A percentile compares a stretch with the other conserved stretches of the same genome.
Conservation (phyloP, 345 rosid species). For the Eutrema japonicum region DNA sequence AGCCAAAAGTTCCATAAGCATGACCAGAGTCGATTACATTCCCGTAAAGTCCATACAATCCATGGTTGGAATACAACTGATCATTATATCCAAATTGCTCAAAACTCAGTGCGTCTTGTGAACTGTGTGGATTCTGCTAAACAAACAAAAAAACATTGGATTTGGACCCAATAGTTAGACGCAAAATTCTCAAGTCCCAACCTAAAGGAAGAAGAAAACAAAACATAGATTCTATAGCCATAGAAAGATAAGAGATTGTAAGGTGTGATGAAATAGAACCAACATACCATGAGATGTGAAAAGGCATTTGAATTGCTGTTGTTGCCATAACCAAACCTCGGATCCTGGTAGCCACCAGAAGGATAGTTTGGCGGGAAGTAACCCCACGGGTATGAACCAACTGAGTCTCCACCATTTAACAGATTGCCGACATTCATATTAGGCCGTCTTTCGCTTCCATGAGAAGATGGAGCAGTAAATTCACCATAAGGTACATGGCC, state of each 20-base stretch:
- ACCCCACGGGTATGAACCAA: constrained; percentile 53
- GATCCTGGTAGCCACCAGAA: constrained; percentile 49
- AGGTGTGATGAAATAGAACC: constrained; percentile 1
- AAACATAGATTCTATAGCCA: constrained; percentile 3
- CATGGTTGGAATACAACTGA: constrained; percentile 54
- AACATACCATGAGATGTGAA: constrained; percentile 57
- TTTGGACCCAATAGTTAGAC: background rate
- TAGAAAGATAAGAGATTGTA: constrained; percentile 5
- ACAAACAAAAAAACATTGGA: background rate
- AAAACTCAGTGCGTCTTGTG: constrained; percentile 50
- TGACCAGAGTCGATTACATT: constrained; percentile 48
- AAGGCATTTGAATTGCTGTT: constrained; percentile 44
- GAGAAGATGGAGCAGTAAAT: constrained; percentile 46
- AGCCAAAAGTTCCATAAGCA: constrained; percentile 60
- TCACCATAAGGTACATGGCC: constrained; percentile 54
- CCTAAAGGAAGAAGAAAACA: background rate
- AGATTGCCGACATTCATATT: constrained; percentile 30
- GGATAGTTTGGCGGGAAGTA: constrained; percentile 42
- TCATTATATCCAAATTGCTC: constrained; percentile 56
- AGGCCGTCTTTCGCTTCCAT: constrained; percentile 39
- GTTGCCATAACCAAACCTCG: constrained; percentile 52
- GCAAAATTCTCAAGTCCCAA: constrained; percentile 2
- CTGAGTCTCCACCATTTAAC: constrained; percentile 44
- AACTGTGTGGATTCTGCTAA: constrained; percentile 53
- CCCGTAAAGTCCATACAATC: constrained; percentile 64